A percentile compares a stretch with the other conserved stretches of the same genome.
phyloP scores from a whole-genome alignment of 257 asterid species.

The Penstemon newberryi region DNA sequence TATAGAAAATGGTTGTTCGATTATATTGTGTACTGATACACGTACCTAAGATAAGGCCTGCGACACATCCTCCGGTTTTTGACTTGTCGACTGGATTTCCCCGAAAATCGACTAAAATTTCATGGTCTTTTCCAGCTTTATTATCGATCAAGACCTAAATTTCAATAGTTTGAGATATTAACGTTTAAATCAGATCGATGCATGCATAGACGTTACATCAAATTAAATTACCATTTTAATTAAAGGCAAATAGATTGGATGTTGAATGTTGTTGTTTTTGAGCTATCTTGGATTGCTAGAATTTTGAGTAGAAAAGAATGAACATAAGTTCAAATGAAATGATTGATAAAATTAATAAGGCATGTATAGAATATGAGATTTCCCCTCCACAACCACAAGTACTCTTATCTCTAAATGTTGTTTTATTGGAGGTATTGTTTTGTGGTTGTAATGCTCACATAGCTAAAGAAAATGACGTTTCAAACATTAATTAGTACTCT shows the following conservation, averaged over 20 bases:
- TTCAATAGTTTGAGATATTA: neutral
- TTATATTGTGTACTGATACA: neutral
- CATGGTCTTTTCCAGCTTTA: constrained; percentile 44
- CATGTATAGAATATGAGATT: constrained; percentile 6
- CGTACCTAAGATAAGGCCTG: constrained; percentile 82
- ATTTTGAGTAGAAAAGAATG: constrained; percentile 1
- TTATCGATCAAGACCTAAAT: constrained; percentile 54
- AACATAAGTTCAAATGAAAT: neutral
- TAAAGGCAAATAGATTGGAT: constrained; percentile 6
- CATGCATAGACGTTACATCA: neutral
- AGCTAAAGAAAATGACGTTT: neutral
- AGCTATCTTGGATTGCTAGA: neutral
- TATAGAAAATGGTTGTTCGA: neutral
- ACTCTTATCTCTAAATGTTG: too few species aligned
- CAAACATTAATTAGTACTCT: neutral
- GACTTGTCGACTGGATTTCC: constrained; percentile 77
- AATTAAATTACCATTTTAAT: neutral
- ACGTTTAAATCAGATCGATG: neutral
- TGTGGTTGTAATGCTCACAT: constrained; percentile 44
- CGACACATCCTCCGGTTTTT: constrained; percentile 86
- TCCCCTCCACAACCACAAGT: constrained; percentile 15
- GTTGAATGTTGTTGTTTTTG: neutral
- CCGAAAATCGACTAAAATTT: constrained; percentile 52
- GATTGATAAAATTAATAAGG: constrained; percentile 19
- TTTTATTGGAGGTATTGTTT: constrained; percentile 40